Percentiles rank a stretch among this genome's conserved stretches.
Conservation (phyloP, 257 asterid species). For the Solanum etuberosum region DNA sequence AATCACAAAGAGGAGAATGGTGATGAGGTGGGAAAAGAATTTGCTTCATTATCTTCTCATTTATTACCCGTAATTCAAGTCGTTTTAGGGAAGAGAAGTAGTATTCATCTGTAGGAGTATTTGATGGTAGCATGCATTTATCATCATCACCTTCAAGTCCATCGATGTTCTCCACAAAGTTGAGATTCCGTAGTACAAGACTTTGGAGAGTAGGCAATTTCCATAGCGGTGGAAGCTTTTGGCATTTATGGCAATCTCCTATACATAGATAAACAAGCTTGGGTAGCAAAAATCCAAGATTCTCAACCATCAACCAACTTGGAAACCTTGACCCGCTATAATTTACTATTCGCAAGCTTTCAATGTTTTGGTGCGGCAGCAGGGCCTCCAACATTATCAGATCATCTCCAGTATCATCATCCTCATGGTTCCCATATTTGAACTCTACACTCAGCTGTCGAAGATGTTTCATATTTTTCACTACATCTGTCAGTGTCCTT, state of each 20-base stretch:
- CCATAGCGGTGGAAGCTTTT: not conserved
- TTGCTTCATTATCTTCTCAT: not conserved
- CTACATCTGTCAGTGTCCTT: not conserved
- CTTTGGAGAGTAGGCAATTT: not conserved
- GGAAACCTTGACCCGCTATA: not conserved
- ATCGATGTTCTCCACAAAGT: not conserved
- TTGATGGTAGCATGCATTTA: not conserved
- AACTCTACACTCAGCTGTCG: too few species aligned
- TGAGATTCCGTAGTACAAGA: not conserved
- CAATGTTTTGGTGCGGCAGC: not conserved
- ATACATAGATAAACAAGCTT: not conserved
- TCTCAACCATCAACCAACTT: not conserved
- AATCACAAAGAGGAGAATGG: not conserved
- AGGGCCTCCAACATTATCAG: not conserved
- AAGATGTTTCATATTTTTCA: too few species aligned
- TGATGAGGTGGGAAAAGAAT: not conserved
- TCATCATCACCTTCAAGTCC: not conserved
- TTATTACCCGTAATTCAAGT: not conserved
- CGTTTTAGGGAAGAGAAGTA: not conserved
- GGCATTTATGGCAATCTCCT: not conserved
- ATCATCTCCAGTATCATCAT: not conserved
- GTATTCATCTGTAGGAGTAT: not conserved
- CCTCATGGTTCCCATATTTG: not conserved
- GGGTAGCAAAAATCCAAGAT: not conserved
- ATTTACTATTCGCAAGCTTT: not conserved